Evolutionary conservation across 73 alveolate species (phyloP).

Genomic region (Stentor coeruleus): DNA sequence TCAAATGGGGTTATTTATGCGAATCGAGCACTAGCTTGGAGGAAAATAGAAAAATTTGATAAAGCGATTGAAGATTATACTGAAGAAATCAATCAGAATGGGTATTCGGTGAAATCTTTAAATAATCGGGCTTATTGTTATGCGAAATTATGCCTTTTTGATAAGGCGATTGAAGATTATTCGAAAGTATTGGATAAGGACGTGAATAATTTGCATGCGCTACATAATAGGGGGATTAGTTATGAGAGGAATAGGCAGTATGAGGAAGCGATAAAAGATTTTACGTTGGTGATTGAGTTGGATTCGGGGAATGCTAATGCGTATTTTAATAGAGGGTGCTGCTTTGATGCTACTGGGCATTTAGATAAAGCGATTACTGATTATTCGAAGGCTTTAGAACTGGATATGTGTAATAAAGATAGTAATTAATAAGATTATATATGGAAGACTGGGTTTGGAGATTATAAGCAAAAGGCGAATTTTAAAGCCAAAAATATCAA

Average conservation of each 20-base stretch:
- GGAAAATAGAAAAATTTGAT: slow-evolving; percentile 91
- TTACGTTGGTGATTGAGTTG: neutral
- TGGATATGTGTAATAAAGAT: slow-evolving; percentile 85
- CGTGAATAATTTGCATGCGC: slow-evolving; percentile 85
- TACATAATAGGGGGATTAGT: slow-evolving; percentile 94
- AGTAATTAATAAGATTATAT: too few species aligned
- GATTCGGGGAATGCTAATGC: slow-evolving; percentile 96
- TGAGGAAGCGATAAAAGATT: slow-evolving; percentile 50
- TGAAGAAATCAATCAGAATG: slow-evolving; percentile 66
- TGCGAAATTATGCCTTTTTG: slow-evolving; percentile 85
- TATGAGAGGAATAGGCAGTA: slow-evolving; percentile 86
- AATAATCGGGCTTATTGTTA: slow-evolving; percentile 93
- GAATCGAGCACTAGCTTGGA: slow-evolving; percentile 89
- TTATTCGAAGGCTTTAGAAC: slow-evolving; percentile 90
- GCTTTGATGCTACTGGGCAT: slow-evolving; percentile 91
- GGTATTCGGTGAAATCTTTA: slow-evolving; percentile 70
- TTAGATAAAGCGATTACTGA: slow-evolving; percentile 88
- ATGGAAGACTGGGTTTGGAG: too few species aligned
- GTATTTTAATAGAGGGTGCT: slow-evolving; percentile 96
- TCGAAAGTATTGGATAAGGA: slow-evolving; percentile 68
- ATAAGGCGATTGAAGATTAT: slow-evolving; percentile 91
- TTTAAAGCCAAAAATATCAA: too few species aligned
- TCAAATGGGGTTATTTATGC: slow-evolving; percentile 88
- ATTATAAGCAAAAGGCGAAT: too few species aligned
- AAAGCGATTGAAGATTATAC: slow-evolving; percentile 90